Evolutionary conservation across 805 yeast genomes (phyloP), one percentile per base, ranked within the genome.

Genomic region (Candida xiaguanensis): DNA sequence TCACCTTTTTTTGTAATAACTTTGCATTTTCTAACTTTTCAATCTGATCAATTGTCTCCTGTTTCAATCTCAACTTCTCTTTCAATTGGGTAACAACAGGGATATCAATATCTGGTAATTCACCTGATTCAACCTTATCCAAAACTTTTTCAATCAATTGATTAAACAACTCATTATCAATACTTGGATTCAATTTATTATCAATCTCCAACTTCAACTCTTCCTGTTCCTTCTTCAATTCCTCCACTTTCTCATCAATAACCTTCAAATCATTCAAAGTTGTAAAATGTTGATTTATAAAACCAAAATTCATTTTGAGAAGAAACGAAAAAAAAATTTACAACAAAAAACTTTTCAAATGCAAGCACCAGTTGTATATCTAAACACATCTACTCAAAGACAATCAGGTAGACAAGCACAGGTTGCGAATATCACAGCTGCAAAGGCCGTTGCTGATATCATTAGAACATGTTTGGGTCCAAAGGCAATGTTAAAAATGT

Each of bases 381-480:
- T 68, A 61, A 68, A 91, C 71, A 85, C 97, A 19, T 77, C 86
- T 37, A 85, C 90, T 46, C 95, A 88, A 59, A 82, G 99, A 57
- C 95, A 93, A 59, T 81, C 89, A 27, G 99, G 99, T 33, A 88
- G 98, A 51, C 89, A 89, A 62, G 99, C 99, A 2, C 99, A 93
- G 67, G 75, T 87, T 46, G 86, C 96, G 46, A 95, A 93, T 59
- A 91, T 93, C 67, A 88, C 97, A 4, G 99, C 99, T 3, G 99
- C 99, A n/a, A 93, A 93, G 59, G 96, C 99, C 2, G 98, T 91
- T 30, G 95, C 97, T 0, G 99, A 93, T 63, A 91, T 93, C 56
- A 88, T 93, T 53, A 78, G 99, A 63, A 93, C 99, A 18, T 93
- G 99, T 75, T 73, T 93, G 44, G 99, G 99, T 14, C 99, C 99